These are phyloP conservation scores for Parastagonospora avenae DNA, from an alignment of 2,329 filamentous ascomycete species.

Conservation along the genomic window DNA sequence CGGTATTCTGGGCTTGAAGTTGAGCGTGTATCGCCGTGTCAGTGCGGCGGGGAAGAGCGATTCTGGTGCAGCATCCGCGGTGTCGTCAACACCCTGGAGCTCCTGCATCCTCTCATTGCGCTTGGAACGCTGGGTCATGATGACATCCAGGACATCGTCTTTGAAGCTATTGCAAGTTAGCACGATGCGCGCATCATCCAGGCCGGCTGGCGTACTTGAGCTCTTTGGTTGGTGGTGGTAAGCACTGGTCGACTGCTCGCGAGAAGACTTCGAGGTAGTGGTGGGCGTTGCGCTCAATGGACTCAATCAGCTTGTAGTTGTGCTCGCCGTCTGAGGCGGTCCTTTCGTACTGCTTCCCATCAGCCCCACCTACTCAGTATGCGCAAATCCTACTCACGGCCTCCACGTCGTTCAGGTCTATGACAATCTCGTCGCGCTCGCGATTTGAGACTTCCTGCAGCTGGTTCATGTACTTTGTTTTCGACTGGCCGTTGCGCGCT, in stretches of 20 bases:
- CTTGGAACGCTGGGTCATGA: slow-evolving; percentile 88
- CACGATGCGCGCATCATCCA: neutral
- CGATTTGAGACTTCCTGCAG: slow-evolving; percentile 88
- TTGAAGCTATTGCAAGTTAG: slow-evolving; percentile 72
- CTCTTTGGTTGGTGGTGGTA: slow-evolving; percentile 79
- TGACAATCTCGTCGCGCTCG: slow-evolving; percentile 73
- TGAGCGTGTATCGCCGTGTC: slow-evolving; percentile 90
- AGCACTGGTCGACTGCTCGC: slow-evolving; percentile 81
- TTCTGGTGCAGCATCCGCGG: slow-evolving; percentile 67
- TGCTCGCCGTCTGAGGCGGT: slow-evolving; percentile 64
- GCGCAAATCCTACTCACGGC: slow-evolving; percentile 57
- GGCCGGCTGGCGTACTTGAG: slow-evolving; percentile 65
- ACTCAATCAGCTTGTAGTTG: slow-evolving; percentile 73
- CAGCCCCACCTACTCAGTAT: slow-evolving; percentile 7
- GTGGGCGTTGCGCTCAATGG: slow-evolving; percentile 87
- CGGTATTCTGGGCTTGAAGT: slow-evolving; percentile 89
- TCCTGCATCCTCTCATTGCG: slow-evolving; percentile 76
- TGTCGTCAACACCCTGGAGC: slow-evolving; percentile 48
- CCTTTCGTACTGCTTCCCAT: slow-evolving; percentile 71
- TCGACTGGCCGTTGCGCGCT: slow-evolving; percentile 56
- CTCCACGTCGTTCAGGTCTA: slow-evolving; percentile 88
- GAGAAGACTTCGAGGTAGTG: slow-evolving; percentile 95
- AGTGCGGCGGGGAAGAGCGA: slow-evolving; percentile 90
- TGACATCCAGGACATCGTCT: slow-evolving; percentile 94
- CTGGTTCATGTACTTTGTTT: slow-evolving; percentile 85